Base-by-base conservation (phyloP, 1,139 yeast species). In the Kazachstania sp. region DNA sequence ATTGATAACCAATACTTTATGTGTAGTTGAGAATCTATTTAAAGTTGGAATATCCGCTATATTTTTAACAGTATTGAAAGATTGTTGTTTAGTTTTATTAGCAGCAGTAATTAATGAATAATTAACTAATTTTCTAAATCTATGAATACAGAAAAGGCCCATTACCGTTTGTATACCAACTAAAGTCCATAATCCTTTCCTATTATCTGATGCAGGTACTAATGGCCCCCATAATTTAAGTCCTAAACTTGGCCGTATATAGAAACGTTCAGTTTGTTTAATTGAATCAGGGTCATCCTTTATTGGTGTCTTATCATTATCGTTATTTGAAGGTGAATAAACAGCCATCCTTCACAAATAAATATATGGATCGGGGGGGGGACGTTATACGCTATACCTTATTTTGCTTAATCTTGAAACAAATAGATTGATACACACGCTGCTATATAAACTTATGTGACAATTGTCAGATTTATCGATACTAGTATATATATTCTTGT, bases 141-240 rank as follows among this genome's bases (percentile, higher is more conserved):
- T 50, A 35, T 54, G 49, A 40, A 65, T 46, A 47, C 58, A 59
- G 32, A 55, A 47, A 7, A 72, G 45, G 1, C 83, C 83, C 29
- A 75, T 37, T 1, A 66, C 55, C 16, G 77, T 63, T 53, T 80
- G 86, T 2, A 73, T 51, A 0, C 73, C 74, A 4, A 79, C 69
- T 49, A 78, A 59, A 1, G 73, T 54, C 58, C 70, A 72, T 2
- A 79, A 59, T 0, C 81, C 83, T 5, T 71, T 66, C 29, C 67
- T 57, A 57, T 77, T 75, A 53, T 80, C 85, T 2, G 83, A 70
- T 0, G 84, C 81, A 2, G 86, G 86, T 1, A 78, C 81, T 37
- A 80, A 59, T 0, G 85, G 84, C 1, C 84, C 83, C 79, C 82
- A 77, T 37, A 78, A 59, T 53, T 66, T 67, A 41, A 80, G 67